phyloP scores from a whole-genome alignment of 352 stramenopile genomes.

The Globisporangium heterothallicum region DNA sequence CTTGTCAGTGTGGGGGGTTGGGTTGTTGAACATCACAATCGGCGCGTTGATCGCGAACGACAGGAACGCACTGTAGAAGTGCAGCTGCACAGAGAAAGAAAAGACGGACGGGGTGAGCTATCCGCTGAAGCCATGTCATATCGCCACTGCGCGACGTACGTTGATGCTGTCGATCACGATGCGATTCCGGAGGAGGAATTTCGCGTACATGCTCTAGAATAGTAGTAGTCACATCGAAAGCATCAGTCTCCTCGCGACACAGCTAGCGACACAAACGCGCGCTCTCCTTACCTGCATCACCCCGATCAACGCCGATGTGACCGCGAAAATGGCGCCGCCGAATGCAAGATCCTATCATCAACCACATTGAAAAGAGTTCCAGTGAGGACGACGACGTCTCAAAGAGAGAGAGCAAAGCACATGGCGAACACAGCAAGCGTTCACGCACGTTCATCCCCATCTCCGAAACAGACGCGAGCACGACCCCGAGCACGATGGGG shows the following conservation, averaged over 20 bases:
- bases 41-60: conserved; percentile 83
- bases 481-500: conserved; percentile 77
- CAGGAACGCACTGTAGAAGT: conserved; percentile 83
- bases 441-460: conserved; percentile 70
- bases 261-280: not conserved
- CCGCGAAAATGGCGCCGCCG: conserved; percentile 60
- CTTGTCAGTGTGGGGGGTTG: conserved; percentile 40
- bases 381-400: too few relatives aligned
- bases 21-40: conserved; percentile 55
- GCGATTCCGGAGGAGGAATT: conserved; percentile 74
- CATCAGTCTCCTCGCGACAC: not conserved
- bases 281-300: conserved; percentile 51
- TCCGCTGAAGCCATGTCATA: not conserved
- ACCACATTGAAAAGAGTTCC: too few relatives aligned
- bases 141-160: conserved; percentile 26
- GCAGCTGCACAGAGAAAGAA: conserved; percentile 36
- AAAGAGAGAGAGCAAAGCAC: not conserved
- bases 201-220: conserved; percentile 78
- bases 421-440: conserved; percentile 17
- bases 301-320: conserved; percentile 66
- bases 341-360: conserved; percentile 53
- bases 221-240: not conserved
- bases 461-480: conserved; percentile 81
- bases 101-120: conserved; percentile 1
- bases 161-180: conserved; percentile 80